Base-by-base conservation (phyloP, 768 basidiomycete species). In the Boletales sp. region DNA sequence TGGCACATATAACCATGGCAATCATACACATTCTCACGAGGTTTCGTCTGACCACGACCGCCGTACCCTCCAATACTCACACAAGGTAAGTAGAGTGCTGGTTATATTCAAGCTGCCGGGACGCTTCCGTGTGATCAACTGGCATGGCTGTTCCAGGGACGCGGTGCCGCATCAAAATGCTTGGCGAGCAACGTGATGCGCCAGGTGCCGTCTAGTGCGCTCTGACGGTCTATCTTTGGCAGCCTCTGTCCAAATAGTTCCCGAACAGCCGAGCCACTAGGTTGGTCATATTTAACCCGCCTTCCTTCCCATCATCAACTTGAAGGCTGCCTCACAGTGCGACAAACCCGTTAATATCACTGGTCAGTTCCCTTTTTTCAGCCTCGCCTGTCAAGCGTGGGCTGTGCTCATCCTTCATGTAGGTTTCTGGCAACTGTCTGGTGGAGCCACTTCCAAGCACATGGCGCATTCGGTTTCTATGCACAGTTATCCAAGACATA, bases 331-430 rank as follows among this genome's bases (percentile, higher is more conserved):
- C 17, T 37, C 25, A 28, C 25, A 28, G 31, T 12, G 1, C 46
- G 37, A 53, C 49, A 21, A 46, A 38, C 31, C 21, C 31, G 4
- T 41, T 7, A 2, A 31, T 12, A 21, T 28, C 43, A 31, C 12
- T 31, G 45, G 57, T 65, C 8, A 42, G 60, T 55, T 12, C 12
- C 30, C 32, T 25, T 25, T 44, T 50, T 47, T n/a, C 21, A 39
- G 19, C 25, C 14, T 31, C 4, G 31, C 34, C 44, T 19, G 14
- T 48, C 32, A 42, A 38, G 30, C 21, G 10, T 41, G 21, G 19
- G 37, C 5, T 39, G 18, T n/a, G 45, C 43, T 47, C 17, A 41
- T 34, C 19, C 36, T 38, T 37, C 33, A 19, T 30, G 37, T 38
- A 44, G 49, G 35, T 38, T 44, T 30, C 36, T 34, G 33, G 37